A percentile compares a stretch with the other conserved stretches of the same genome.
Conservation (phyloP, 2,329 filamentous ascomycete genomes). For the Talaromyces sp. region DNA sequence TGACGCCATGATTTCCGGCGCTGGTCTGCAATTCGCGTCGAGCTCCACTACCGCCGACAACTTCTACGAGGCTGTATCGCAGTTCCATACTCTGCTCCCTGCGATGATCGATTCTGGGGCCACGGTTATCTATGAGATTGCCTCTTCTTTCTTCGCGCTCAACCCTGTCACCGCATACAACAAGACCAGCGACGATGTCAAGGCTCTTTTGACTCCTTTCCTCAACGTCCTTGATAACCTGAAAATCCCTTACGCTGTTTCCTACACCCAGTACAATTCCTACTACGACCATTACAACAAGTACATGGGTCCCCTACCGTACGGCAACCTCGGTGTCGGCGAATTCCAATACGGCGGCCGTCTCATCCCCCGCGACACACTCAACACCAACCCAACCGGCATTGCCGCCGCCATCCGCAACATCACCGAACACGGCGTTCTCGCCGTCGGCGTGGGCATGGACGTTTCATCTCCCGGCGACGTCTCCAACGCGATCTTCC, state of each 20-base stretch:
- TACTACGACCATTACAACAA: conserved; percentile 2
- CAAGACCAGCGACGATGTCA: not conserved
- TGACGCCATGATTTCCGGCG: not conserved
- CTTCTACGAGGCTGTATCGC: not conserved
- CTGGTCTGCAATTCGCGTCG: not conserved
- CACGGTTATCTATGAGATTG: not conserved
- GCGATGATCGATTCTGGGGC: not conserved
- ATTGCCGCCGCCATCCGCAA: conserved; percentile 30
- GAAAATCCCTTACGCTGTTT: not conserved
- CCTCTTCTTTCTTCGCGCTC: conserved; percentile 3
- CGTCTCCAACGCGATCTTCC: conserved; percentile 38
- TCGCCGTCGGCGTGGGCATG: conserved; percentile 36
- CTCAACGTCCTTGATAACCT: not conserved
- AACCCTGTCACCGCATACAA: conserved; percentile 5
- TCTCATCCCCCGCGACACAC: conserved; percentile 32
- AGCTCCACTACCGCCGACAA: not conserved
- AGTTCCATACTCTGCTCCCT: not conserved
- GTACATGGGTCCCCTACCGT: not conserved
- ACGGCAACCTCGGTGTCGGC: conserved; percentile 10
- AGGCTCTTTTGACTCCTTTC: conserved; percentile 1
- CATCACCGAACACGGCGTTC: conserved; percentile 30
- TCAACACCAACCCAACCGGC: conserved; percentile 26
- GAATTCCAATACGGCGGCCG: conserved; percentile 27
- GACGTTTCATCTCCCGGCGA: conserved; percentile 28
- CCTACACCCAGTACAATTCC: not conserved